Percentiles rank a stretch among this genome's conserved stretches.
Conservation (phyloP, 495 filamentous ascomycete species). For the Tricharina praecox region DNA sequence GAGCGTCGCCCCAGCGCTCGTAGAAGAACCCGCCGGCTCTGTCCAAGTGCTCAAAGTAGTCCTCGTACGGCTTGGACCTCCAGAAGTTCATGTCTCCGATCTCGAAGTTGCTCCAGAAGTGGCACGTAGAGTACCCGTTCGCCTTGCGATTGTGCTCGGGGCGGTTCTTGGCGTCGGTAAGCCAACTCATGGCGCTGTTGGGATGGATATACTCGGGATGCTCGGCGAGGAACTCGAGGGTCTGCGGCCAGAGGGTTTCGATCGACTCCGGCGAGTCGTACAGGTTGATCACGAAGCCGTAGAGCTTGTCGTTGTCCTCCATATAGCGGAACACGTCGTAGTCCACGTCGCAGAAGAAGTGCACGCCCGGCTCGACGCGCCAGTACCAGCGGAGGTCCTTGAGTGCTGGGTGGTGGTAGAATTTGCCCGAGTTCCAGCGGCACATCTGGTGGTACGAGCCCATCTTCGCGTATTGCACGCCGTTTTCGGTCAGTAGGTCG, state of each 20-base stretch:
- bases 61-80: conserved; percentile 76
- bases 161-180: conserved; percentile 58
- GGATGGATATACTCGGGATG: conserved; percentile 66
- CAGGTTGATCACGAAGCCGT: conserved; percentile 96
- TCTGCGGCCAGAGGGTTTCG: conserved; percentile 87
- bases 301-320: conserved; percentile 93
- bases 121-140: conserved; percentile 94
- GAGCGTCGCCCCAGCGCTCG: conserved; percentile 96
- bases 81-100: conserved; percentile 93
- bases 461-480: conserved; percentile 75
- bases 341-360: conserved; percentile 98
- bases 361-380: conserved; percentile 97
- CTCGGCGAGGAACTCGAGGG: conserved; percentile 65
- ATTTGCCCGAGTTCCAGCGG: conserved; percentile 94
- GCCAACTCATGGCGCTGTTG: conserved; percentile 76
- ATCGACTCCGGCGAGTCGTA: conserved; percentile 81
- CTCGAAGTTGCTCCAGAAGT: conserved; percentile 99
- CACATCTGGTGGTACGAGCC: conserved; percentile 98
- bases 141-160: conserved; percentile 65
- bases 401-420: conserved; percentile 90
- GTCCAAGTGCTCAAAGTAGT: conserved; percentile 93
- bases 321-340: conserved; percentile 99
- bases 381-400: conserved; percentile 78
- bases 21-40: conserved; percentile 95
- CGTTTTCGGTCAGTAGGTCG: conserved; percentile 61